Conservation (phyloP, 2,329 filamentous ascomycete genomes). For the Ophiostoma angusticollis region DNA sequence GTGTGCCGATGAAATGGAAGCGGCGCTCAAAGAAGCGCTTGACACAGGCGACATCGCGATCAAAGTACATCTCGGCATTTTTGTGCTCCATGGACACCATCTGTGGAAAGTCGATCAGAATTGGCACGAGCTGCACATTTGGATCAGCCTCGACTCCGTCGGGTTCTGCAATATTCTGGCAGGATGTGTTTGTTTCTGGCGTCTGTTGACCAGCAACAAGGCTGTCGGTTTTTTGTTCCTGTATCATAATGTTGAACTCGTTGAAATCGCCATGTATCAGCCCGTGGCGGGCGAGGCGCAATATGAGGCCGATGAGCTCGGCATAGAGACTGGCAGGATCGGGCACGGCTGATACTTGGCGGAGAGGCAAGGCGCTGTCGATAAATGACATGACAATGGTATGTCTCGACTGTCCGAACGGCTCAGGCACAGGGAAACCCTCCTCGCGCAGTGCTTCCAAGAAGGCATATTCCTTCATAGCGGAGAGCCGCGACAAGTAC, state of each 20-base stretch:
- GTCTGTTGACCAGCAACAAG: conserved; percentile 26
- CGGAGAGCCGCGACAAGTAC: conserved; percentile 89
- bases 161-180: no score
- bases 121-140: conserved; percentile 44
- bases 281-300: conserved; percentile 71
- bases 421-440: conserved; percentile 80
- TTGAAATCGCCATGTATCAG: conserved; percentile 98
- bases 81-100: conserved; percentile 91
- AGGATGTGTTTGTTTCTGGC: no score
- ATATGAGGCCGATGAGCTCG: conserved; percentile 78
- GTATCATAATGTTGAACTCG: conserved; percentile 95
- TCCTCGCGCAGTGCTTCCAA: conserved; percentile 77
- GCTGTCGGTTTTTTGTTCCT: conserved; percentile 58
- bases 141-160: not conserved
- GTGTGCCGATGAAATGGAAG: conserved; percentile 75
- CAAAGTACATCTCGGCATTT: conserved; percentile 95
- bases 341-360: conserved; percentile 74
- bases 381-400: conserved; percentile 94
- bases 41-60: conserved; percentile 88
- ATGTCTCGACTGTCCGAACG: conserved; percentile 79
- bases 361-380: conserved; percentile 82
- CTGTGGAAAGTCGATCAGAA: conserved; percentile 95
- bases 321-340: conserved; percentile 77
- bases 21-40: conserved; percentile 86
- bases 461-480: conserved; percentile 88